Base-by-base conservation (phyloP, 768 basidiomycete genomes). In the Russula abietina region DNA sequence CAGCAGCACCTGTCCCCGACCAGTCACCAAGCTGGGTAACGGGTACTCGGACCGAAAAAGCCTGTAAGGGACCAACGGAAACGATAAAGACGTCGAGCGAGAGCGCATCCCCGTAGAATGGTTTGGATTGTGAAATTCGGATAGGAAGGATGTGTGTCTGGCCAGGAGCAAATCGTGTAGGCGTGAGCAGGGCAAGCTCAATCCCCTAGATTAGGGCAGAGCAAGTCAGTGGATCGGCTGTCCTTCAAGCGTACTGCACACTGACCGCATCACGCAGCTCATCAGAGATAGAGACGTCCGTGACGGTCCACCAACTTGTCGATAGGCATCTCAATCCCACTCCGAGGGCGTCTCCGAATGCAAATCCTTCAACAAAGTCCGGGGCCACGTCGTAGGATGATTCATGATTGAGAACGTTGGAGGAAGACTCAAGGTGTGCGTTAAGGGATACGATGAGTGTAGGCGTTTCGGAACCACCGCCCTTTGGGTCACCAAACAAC, bases 401-500 rank as follows among this genome's bases (percentile, higher is more conserved):
- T 50, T 82, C 77, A 38, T 77, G 79, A n/a, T 71, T 70, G 46
- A 85, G 71, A 4, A 68, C 54, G 12, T 69, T 36, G 0, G 46
- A 55, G 2, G 69, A 64, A 0, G 71, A 65, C 33, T 82, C 79
- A 1, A 71, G 62, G 51, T 83, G 79, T 10, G 82, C 59, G 14
- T 77, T 73, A 28, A 86, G 75, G 0, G 72, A 71, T 52, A 92
- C 67, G 4, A 76, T 77, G 64, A 93, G 73, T 24, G 74, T 80
- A 61, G 90, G 81, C 14, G 77, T 74, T 8, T 69, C 65, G 2
- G 45, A 75, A 9, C 73, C 73, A 11, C 73, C 67, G 17, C 71
- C 73, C 36, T 67, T 73, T 11, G 91, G 89, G 71, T 90, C 89
- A 8, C 91, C 91, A 71, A 93, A 95, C 52, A 93, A 78, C 65